Evolutionary conservation across 257 asterid species (phyloP).

Genomic region (Jasminum sambac): DNA sequence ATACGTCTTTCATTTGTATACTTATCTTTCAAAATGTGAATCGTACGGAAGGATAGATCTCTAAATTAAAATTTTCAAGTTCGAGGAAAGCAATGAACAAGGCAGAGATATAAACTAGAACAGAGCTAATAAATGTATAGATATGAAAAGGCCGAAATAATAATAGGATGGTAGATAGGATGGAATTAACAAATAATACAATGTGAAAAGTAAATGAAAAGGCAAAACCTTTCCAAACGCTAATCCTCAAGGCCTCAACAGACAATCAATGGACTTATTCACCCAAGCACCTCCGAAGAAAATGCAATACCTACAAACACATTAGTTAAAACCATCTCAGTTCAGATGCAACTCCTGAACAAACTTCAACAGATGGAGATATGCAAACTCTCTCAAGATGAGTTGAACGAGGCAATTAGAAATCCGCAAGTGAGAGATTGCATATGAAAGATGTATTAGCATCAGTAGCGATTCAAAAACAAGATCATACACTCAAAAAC

Average conservation of each 20-base stretch:
- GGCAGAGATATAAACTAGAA: conserved; percentile 18
- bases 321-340: conserved; percentile 14
- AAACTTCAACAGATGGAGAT: not conserved
- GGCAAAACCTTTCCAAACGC: conserved; percentile 90
- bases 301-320: conserved; percentile 77
- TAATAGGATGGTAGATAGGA: not conserved
- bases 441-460: not conserved
- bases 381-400: conserved; percentile 16
- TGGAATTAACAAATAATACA: conserved; percentile 1
- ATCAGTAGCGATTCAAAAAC: not conserved
- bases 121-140: not conserved
- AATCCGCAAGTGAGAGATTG: conserved; percentile 12
- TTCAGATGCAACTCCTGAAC: conserved; percentile 15
- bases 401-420: conserved; percentile 14
- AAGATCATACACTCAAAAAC: not conserved
- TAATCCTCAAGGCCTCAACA: conserved; percentile 92
- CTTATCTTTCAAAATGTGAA: conserved; percentile 5
- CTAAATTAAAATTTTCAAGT: conserved; percentile 6
- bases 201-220: not conserved
- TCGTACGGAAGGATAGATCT: conserved; percentile 2
- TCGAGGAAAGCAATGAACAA: conserved; percentile 15
- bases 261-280: conserved; percentile 99
- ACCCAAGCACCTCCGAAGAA: conserved; percentile 97
- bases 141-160: not conserved
- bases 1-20: not conserved